A percentile compares a stretch with the other conserved stretches of the same genome.
These are phyloP conservation scores for Aspergillus sergii DNA, from an alignment of 2,329 filamentous ascomycete genomes.

Conservation along the genomic window DNA sequence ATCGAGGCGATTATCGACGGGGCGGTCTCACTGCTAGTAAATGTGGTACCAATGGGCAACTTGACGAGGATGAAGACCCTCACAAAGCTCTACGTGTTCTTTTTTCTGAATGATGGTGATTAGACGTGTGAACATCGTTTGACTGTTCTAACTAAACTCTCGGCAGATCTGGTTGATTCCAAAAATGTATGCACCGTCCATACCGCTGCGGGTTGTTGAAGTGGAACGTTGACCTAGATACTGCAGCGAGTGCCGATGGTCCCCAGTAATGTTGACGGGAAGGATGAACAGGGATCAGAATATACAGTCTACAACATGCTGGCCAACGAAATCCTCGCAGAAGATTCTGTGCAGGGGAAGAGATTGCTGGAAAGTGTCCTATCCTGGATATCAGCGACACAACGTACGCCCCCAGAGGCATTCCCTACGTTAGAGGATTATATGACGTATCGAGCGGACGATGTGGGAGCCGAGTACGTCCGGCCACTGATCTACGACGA, in stretches of 20 bases:
- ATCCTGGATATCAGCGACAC: conserved; percentile 9
- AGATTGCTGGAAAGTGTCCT: conserved; percentile 11
- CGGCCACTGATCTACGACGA: background rate
- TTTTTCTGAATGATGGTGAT: conserved; percentile 20
- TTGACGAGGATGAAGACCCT: conserved; percentile 7
- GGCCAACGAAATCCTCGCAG: conserved; percentile 6
- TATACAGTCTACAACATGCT: conserved; percentile 8
- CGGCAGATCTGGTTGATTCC: conserved; percentile 14
- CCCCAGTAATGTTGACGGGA: too few relatives aligned
- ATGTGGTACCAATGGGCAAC: conserved; percentile 9
- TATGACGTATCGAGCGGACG: conserved; percentile 7
- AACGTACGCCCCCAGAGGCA: background rate
- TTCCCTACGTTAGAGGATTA: conserved; percentile 13
- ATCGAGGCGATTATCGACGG: conserved; percentile 10
- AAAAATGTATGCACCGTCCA: background rate
- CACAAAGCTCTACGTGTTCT: conserved; percentile 11
- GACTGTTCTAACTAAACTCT: background rate
- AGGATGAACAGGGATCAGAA: background rate
- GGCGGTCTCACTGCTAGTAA: conserved; percentile 12
- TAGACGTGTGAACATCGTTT: background rate
- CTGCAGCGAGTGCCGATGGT: background rate
- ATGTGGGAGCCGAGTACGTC: conserved; percentile 14
- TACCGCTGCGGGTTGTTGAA: background rate
- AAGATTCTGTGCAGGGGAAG: conserved; percentile 7
- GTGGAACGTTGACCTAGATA: background rate